Base-by-base conservation (phyloP, 1,284 basidiomycete species). In the Kalmanozyma brasiliensis region DNA sequence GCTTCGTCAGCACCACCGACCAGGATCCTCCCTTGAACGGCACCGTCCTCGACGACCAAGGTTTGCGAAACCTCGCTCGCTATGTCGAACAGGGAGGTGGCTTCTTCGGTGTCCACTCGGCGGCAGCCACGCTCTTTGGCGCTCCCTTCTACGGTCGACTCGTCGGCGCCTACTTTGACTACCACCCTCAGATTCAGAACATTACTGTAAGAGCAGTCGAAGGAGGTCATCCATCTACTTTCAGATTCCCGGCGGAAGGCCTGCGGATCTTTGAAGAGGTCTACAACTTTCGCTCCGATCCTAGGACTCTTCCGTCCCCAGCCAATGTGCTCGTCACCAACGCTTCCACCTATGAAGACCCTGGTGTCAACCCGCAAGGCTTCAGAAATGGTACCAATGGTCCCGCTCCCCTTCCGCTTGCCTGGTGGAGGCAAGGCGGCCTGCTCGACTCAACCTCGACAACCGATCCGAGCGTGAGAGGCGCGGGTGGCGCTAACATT, bases 281-380 rank as follows among this genome's bases (percentile, higher is more conserved):
- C 86, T 92, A 92, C 82, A 89, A 90, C 80, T 92, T 91, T 83
- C 87, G 88, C 69, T 89, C 87, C 1, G 89, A 93, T 79, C 91
- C 91, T 11, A 85, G 91, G 47, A 78, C 81, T 6, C 74, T 89
- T 2, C 61, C 66, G 1, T 65, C 63, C 19, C 62, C 61, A 2
- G 71, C 73, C 4, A 37, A 63, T n/a, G 35, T 76, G 29, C 61
- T 77, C n/a, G 30, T 76, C 16, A 76, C 67, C 36, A 76, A 76
- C 41, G 60, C 66, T 4, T 57, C 64, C 0, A 20, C 34, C 20
- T 73, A 68, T 47, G 29, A 48, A 22, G 74, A 77, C 30, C 58
- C 68, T 4, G 67, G 66, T 10, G 49, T 70, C 11, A 68, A 68
- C 13, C 80, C 82, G 5, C 84, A 85, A 32, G 85, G 84, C 23